Evolutionary conservation across 768 basidiomycete species (phyloP).

Genomic region (Suillus decipiens): DNA sequence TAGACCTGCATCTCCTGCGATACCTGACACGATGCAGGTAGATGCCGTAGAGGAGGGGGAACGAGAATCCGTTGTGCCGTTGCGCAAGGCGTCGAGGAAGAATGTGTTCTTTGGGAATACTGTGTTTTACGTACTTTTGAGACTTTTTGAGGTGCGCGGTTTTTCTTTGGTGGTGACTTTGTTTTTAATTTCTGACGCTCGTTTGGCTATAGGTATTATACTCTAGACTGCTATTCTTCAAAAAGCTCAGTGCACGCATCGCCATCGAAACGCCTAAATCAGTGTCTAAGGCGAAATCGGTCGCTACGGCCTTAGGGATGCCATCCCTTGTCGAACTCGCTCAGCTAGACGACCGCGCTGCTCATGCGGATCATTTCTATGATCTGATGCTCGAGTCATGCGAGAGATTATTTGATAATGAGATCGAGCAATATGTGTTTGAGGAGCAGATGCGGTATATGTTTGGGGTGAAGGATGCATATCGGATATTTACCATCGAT

Average conservation of each 20-base stretch:
- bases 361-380: conserved; percentile 71
- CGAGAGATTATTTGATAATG: conserved; percentile 90
- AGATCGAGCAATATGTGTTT: conserved; percentile 82
- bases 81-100: conserved; percentile 43
- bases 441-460: conserved; percentile 90
- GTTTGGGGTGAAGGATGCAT: conserved; percentile 83
- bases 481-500: conserved; percentile 92
- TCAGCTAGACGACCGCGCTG: conserved; percentile 36
- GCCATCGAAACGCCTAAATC: conserved; percentile 29
- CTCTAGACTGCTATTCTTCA: conserved; percentile 75
- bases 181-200: conserved; percentile 4
- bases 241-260: conserved; percentile 58
- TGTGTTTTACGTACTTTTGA: conserved; percentile 80
- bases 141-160: conserved; percentile 77
- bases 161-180: neutral
- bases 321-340: conserved; percentile 28
- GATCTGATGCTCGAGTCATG: conserved; percentile 82
- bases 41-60: conserved; percentile 33
- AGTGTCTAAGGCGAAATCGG: conserved; percentile 7
- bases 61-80: conserved; percentile 20
- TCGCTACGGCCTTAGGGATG: conserved; percentile 31
- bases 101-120: conserved; percentile 87
- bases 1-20: conserved; percentile 61
- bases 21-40: conserved; percentile 43
- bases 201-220: conserved; percentile 65